Evolutionary conservation across 2,329 filamentous ascomycete genomes (phyloP).

Genomic region (Colletotrichum noveboracense): DNA sequence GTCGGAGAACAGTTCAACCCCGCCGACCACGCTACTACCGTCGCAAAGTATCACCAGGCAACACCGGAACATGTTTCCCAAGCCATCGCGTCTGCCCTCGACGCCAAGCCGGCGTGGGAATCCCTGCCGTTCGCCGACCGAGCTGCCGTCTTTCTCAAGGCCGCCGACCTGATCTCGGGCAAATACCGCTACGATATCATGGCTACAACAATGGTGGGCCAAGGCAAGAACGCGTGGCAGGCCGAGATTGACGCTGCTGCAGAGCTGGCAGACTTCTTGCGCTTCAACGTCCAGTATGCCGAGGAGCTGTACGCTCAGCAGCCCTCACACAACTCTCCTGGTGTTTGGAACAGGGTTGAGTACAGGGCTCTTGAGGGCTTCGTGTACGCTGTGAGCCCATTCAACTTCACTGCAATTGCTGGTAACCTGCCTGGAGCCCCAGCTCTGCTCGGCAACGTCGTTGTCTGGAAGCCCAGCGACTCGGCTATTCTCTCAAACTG

Average conservation of each 20-base stretch:
- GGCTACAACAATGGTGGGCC: conserved; percentile 93
- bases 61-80: conserved; percentile 68
- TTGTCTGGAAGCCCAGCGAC: conserved; percentile 96
- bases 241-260: conserved; percentile 98
- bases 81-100: conserved; percentile 84
- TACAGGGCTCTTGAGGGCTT: conserved; percentile 92
- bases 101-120: conserved; percentile 88
- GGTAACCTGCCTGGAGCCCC: conserved; percentile 85
- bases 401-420: conserved; percentile 97
- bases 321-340: conserved; percentile 80
- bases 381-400: conserved; percentile 91
- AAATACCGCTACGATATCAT: conserved; percentile 98
- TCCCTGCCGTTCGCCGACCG: conserved; percentile 86
- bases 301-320: conserved; percentile 90
- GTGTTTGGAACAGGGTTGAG: conserved; percentile 91
- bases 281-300: conserved; percentile 93
- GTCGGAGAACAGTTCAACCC: conserved; percentile 81
- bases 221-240: conserved; percentile 99
- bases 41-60: conserved; percentile 88
- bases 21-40: conserved; percentile 74
- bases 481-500: conserved; percentile 89
- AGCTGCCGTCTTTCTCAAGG: conserved; percentile 93
- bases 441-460: conserved; percentile 90
- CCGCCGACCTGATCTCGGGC: conserved; percentile 84
- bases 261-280: conserved; percentile 89